Evolutionary conservation across 257 asterid genomes (phyloP).

Genomic region (Buddleja alternifolia): DNA sequence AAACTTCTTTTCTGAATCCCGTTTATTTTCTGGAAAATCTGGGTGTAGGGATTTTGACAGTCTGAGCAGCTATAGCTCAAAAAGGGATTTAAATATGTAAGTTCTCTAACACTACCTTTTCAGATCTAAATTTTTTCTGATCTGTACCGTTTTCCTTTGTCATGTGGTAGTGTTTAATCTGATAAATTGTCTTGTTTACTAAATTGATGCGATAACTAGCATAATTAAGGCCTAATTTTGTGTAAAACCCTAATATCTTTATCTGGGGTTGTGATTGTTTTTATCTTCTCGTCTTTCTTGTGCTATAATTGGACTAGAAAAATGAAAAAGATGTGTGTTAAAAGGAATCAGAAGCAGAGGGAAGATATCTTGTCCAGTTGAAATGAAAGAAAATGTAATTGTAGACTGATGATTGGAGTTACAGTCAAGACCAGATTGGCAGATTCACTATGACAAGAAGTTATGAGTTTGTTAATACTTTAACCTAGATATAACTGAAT

Average conservation of each 20-base stretch:
- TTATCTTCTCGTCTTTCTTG: not conserved
- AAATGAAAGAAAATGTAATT: not conserved
- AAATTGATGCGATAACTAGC: no score
- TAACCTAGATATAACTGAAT: not conserved
- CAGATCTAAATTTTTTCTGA: conserved; percentile 23
- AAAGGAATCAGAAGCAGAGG: not conserved
- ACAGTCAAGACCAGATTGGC: not conserved
- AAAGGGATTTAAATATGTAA: conserved; percentile 17
- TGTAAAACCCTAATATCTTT: not conserved
- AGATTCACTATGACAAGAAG: not conserved
- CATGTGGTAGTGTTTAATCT: not conserved
- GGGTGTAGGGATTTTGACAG: conserved; percentile 30
- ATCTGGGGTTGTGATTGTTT: not conserved
- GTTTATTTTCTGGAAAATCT: conserved; percentile 26
- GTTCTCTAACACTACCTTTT: conserved; percentile 4
- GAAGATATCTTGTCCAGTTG: not conserved
- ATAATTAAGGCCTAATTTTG: not conserved
- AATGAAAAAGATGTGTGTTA: not conserved
- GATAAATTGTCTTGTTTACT: not conserved
- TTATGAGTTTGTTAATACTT: not conserved
- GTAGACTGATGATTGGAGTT: not conserved
- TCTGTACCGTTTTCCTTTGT: conserved; percentile 10
- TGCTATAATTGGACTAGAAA: not conserved
- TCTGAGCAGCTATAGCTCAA: conserved; percentile 32
- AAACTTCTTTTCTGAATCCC: conserved; percentile 4